Conservation (phyloP, 1,139 yeast species). For the Debaryomyces subglobosus region DNA sequence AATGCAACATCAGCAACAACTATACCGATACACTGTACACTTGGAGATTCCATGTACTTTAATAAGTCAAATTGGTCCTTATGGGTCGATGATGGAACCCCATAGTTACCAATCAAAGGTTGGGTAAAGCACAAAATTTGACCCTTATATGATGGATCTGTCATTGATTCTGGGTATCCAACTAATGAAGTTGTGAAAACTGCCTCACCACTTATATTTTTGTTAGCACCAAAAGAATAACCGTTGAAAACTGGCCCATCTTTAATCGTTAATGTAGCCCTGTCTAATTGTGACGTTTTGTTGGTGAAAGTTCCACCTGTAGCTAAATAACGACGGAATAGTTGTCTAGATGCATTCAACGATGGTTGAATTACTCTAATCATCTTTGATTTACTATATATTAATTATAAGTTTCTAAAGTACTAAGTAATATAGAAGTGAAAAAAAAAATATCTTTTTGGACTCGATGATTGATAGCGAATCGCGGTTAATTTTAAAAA, state of each 20-base stretch:
- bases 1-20: slow-evolving; percentile 96
- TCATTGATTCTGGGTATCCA: slow-evolving; percentile 98
- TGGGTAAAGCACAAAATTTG: slow-evolving; percentile 96
- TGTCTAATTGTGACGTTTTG: slow-evolving; percentile 54
- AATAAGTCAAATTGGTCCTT: slow-evolving; percentile 84
- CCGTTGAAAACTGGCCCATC: slow-evolving; percentile 95
- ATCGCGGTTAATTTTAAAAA: slow-evolving; percentile 37
- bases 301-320: slow-evolving; percentile 40
- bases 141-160: slow-evolving; percentile 96
- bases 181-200: slow-evolving; percentile 97
- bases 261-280: slow-evolving; percentile 89
- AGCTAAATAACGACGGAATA: slow-evolving; percentile 35
- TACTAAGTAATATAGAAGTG: slow-evolving; percentile 7
- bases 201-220: slow-evolving; percentile 92
- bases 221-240: slow-evolving; percentile 91
- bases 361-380: slow-evolving; percentile 8
- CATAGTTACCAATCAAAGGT: slow-evolving; percentile 96
- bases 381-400: slow-evolving; percentile 8
- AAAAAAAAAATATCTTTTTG: slow-evolving; percentile 12
- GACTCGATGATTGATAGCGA: slow-evolving; percentile 31
- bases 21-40: slow-evolving; percentile 91
- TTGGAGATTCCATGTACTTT: slow-evolving; percentile 89
- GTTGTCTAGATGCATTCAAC: slow-evolving; percentile 3
- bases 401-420: slow-evolving; percentile 4
- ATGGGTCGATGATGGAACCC: slow-evolving; percentile 84